phyloP scores from a whole-genome alignment of 169 alveolate genomes.

The Theileria sp. region DNA sequence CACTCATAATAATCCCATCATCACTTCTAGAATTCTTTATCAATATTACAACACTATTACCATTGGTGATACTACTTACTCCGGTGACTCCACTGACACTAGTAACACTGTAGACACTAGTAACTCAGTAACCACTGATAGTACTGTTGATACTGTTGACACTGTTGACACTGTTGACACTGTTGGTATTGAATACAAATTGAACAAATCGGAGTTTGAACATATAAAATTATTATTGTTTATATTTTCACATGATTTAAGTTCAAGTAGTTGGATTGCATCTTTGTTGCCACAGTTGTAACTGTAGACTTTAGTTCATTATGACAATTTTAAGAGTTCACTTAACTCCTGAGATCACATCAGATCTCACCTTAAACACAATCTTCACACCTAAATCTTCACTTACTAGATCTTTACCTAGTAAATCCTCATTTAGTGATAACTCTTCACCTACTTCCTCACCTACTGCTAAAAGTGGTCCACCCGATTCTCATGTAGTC shows the following conservation, averaged over 20 bases:
- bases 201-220: not conserved
- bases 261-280: not conserved
- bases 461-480: too few species aligned
- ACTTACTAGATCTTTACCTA: too few species aligned
- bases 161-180: not conserved
- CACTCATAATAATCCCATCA: conserved; percentile 1
- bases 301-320: too few species aligned
- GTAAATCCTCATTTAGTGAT: too few species aligned
- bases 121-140: not conserved
- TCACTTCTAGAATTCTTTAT: conserved; percentile 9
- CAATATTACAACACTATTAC: too few species aligned
- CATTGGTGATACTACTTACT: too few species aligned
- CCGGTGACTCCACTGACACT: too few species aligned
- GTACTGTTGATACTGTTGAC: not conserved
- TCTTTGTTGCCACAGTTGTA: not conserved
- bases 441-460: too few species aligned
- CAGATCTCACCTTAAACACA: not conserved
- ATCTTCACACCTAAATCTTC: too few species aligned
- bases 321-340: not conserved
- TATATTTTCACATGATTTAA: not conserved
- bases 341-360: not conserved
- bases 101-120: not conserved
- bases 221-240: not conserved
- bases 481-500: not conserved
- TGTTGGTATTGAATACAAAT: not conserved